Evolutionary conservation across 2,329 filamentous ascomycete species (phyloP), one percentile per base, ranked within the genome.

Genomic region (Ceratocystis papillata): DNA sequence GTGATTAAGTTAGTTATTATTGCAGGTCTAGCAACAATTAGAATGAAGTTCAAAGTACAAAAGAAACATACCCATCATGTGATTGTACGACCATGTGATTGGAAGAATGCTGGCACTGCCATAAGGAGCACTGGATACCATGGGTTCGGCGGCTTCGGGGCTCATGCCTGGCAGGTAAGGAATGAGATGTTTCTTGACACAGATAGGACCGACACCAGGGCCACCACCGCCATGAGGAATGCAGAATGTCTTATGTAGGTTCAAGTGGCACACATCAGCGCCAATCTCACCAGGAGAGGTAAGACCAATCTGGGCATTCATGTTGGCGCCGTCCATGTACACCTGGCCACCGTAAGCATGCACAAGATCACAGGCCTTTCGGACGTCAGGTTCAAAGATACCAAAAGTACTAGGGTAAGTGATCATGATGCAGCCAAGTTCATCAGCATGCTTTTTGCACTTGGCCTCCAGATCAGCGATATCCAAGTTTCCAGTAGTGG

Each of bases 281-380:
- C 93, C 93, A 70, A 97, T 96, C 75, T 95, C 91, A 48, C 93
- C 93, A 1, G 93, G 93, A 0, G 90, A 96, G 79, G 90, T 96
- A 10, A 97, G 83, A 12, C 93, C 93, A 69, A 97, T 96, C 76
- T 97, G 93, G 20, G 93, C 93, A 74, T 96, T 97, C 90, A 96
- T 94, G 79, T 97, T 97, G 70, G 93, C 93, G 61, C 93, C 93
- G 74, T 97, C 93, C 93, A 97, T 96, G 80, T 96, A 97, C 17
- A 97, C 93, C 73, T 95, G 90, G 8, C 93, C 93, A 64, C 93
- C 93, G 73, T 95, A 80, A 69, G 88, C 77, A 77, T 97, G 93
- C 20, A 97, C 90, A 37, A 95, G 79, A 65, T 90, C 79, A 76
- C 91, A 96, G 17, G 87, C 91, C 73, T 88, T 84, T 79, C 91